phyloP scores from a whole-genome alignment of 352 stramenopile species.

The Achlya hypogyna region DNA sequence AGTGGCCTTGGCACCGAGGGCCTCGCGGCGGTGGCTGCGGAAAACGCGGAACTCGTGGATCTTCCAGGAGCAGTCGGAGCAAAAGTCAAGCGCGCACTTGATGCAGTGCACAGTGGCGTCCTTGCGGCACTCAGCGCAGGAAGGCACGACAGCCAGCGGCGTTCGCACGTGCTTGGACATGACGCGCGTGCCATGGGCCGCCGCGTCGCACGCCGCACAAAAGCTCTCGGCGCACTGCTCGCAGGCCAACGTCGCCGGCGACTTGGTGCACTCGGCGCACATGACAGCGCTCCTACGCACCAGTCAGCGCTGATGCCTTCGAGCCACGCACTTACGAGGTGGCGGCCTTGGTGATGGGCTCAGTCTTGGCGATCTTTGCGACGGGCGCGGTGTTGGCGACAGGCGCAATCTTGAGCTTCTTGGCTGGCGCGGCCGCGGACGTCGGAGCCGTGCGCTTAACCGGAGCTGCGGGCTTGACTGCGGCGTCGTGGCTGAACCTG shows the following conservation, averaged over 20 bases:
- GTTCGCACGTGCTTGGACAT: conserved; percentile 17
- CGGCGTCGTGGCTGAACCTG: conserved; percentile 14
- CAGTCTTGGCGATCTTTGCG: background rate
- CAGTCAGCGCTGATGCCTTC: background rate
- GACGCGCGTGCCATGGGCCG: conserved; percentile 10
- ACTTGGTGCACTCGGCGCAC: conserved; percentile 16
- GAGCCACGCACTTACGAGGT: background rate
- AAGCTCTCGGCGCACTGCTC: background rate
- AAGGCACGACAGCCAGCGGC: background rate
- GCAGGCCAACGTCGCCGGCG: background rate
- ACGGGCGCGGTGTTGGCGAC: background rate
- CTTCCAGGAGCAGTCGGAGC: conserved; percentile 11
- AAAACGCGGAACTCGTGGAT: conserved; percentile 21
- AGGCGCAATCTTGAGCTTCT: conserved; percentile 8
- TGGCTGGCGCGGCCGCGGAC: background rate
- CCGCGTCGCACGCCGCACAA: conserved; percentile 3
- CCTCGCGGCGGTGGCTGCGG: conserved; percentile 14
- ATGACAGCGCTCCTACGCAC: background rate
- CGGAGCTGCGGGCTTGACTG: background rate
- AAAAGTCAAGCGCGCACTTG: conserved; percentile 17
- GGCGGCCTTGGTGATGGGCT: background rate
- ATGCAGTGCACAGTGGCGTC: conserved; percentile 3
- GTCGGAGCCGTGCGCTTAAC: background rate
- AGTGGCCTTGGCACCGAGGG: background rate
- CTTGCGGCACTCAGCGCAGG: conserved; percentile 8